Conservation (phyloP, 1,139 yeast species). For the Citeromyces siamensis region DNA sequence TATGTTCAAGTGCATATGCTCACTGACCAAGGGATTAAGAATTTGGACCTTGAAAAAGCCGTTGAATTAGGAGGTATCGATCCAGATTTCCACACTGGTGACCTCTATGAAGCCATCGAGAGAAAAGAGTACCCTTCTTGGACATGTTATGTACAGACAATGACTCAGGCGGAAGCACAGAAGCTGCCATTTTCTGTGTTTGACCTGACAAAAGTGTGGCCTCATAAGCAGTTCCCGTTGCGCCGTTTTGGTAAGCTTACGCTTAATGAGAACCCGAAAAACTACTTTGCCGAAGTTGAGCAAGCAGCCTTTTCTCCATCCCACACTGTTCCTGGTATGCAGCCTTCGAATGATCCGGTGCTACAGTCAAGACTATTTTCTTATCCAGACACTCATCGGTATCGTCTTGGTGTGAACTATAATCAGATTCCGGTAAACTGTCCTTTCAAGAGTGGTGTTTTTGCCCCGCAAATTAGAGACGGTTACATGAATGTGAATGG, state of each 20-base stretch:
- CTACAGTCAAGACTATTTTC: slow-evolving; percentile 78
- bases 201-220: slow-evolving; percentile 75
- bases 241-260: slow-evolving; percentile 62
- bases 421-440: slow-evolving; percentile 68
- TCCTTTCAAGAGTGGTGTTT: slow-evolving; percentile 49
- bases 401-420: slow-evolving; percentile 60
- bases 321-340: slow-evolving; percentile 76
- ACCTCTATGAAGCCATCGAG: slow-evolving; percentile 44
- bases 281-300: slow-evolving; percentile 74
- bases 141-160: slow-evolving; percentile 57
- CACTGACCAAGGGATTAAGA: slow-evolving; percentile 53
- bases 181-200: slow-evolving; percentile 43
- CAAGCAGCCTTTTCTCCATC: slow-evolving; percentile 79
- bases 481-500: slow-evolving; percentile 80
- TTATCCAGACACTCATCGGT: slow-evolving; percentile 73
- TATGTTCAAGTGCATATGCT: slow-evolving; percentile 58
- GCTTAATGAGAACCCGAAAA: slow-evolving; percentile 61
- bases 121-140: slow-evolving; percentile 50
- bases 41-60: slow-evolving; percentile 43
- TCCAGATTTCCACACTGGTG: slow-evolving; percentile 53
- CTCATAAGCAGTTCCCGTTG: slow-evolving; percentile 64
- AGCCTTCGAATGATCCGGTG: slow-evolving; percentile 80
- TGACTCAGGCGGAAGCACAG: slow-evolving; percentile 64
- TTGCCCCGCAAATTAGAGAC: slow-evolving; percentile 49
- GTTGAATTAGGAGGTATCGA: slow-evolving; percentile 39